Evolutionary conservation across 768 basidiomycete genomes (phyloP).

Genomic region (Cyathus striatus): DNA sequence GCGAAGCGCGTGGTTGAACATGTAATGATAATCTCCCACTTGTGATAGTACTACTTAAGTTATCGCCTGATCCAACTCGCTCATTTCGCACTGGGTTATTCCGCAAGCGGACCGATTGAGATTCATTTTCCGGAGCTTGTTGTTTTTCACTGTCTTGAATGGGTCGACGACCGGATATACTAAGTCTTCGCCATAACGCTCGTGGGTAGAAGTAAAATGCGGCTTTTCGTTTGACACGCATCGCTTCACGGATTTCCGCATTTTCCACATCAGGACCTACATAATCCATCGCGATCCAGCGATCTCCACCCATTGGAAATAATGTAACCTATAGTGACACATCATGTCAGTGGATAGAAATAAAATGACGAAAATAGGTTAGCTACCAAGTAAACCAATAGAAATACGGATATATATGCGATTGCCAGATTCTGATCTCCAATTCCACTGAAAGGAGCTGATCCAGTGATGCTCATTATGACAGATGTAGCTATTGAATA

Average conservation of each 20-base stretch:
- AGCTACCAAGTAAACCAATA: slow-evolving; percentile 55
- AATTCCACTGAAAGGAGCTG: slow-evolving; percentile 56
- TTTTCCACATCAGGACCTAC: slow-evolving; percentile 57
- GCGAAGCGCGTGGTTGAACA: slow-evolving; percentile 17
- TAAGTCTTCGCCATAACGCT: slow-evolving; percentile 4
- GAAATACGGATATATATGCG: slow-evolving; percentile 60
- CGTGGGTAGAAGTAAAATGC: slow-evolving; percentile 14
- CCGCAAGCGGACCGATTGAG: background rate
- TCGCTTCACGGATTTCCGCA: slow-evolving; percentile 45
- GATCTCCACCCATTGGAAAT: slow-evolving; percentile 58
- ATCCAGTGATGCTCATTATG: slow-evolving; percentile 54
- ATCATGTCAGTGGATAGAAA: background rate
- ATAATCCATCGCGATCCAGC: slow-evolving; percentile 57
- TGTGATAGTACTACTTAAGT: no score
- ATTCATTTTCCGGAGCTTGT: slow-evolving; percentile 2
- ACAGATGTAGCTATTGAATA: slow-evolving; percentile 49
- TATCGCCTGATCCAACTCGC: no score
- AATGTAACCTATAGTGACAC: slow-evolving; percentile 45
- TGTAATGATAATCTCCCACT: slow-evolving; percentile 12
- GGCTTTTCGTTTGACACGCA: slow-evolving; percentile 29
- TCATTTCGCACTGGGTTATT: slow-evolving; percentile 1
- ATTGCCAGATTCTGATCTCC: slow-evolving; percentile 57
- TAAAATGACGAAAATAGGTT: no score
- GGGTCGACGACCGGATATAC: background rate
- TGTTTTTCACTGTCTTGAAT: background rate